These are phyloP conservation scores for Exophiala aquamarina DNA, from an alignment of 2,329 filamentous ascomycete genomes.

Conservation along the genomic window DNA sequence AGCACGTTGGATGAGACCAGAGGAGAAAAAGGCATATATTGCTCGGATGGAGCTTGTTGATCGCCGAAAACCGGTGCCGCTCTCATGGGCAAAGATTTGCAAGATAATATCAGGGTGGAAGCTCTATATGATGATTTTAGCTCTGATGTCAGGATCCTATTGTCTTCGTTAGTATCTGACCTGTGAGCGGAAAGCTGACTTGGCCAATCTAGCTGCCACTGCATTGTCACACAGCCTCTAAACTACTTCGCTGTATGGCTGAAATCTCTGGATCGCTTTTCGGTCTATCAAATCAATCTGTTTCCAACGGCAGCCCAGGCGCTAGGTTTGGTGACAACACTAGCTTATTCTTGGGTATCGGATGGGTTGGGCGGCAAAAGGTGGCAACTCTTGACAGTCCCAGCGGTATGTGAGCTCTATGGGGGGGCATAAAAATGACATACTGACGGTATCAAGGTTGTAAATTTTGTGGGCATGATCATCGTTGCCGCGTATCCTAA, in stretches of 20 bases:
- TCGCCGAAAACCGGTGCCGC: neutral
- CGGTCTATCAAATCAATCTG: constrained; percentile 27
- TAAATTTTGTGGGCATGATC: constrained; percentile 26
- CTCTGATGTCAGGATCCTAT: constrained; percentile 23
- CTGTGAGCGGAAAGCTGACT: no score
- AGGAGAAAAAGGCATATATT: constrained; percentile 43
- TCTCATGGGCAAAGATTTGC: constrained; percentile 23
- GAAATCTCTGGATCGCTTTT: constrained; percentile 23
- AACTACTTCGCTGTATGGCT: constrained; percentile 27
- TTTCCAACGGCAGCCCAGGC: constrained; percentile 26
- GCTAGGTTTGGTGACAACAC: constrained; percentile 22
- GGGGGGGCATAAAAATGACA: no score
- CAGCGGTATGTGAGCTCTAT: constrained; percentile 19
- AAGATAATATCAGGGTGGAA: constrained; percentile 23
- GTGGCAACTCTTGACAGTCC: constrained; percentile 21
- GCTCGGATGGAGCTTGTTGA: constrained; percentile 37
- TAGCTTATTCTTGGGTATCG: constrained; percentile 24
- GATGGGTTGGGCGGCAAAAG: constrained; percentile 23
- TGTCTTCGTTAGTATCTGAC: no score
- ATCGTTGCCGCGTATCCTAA: constrained; percentile 22
- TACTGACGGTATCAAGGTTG: neutral
- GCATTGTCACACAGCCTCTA: constrained; percentile 23
- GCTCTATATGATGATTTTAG: constrained; percentile 21
- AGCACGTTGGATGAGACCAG: constrained; percentile 22
- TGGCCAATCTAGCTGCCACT: constrained; percentile 23